These are phyloP conservation scores for Phytophthora citrophthora DNA, from an alignment of 352 stramenopile species.

Conservation along the genomic window DNA sequence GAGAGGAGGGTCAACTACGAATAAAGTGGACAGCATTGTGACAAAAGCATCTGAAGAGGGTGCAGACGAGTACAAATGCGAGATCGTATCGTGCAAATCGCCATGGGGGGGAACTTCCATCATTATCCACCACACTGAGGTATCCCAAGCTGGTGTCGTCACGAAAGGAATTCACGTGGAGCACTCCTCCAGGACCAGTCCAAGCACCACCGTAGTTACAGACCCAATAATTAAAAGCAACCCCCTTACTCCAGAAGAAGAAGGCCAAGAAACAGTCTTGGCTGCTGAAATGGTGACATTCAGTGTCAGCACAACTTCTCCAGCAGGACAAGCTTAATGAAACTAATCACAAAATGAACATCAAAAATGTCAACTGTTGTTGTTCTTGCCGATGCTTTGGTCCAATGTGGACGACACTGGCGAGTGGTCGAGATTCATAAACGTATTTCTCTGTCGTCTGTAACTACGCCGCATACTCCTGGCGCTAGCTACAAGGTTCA, in stretches of 20 bases:
- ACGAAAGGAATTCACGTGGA: constrained; percentile 37
- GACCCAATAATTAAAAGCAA: constrained; percentile 14
- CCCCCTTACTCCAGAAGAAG: constrained; percentile 31
- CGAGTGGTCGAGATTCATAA: constrained; percentile 29
- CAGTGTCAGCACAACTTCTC: constrained; percentile 17
- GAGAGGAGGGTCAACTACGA: constrained; percentile 29
- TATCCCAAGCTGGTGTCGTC: constrained; percentile 51
- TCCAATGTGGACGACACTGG: constrained; percentile 21
- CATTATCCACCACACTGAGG: constrained; percentile 51
- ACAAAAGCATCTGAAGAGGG: constrained; percentile 41
- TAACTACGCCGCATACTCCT: background rate
- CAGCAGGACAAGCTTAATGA: constrained; percentile 1
- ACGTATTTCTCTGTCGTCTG: constrained; percentile 8
- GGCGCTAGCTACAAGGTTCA: background rate
- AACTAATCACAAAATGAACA: constrained; percentile 3
- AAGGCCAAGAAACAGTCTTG: constrained; percentile 36
- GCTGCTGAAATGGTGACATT: constrained; percentile 46
- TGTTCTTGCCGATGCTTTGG: constrained; percentile 19
- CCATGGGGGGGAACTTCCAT: constrained; percentile 32
- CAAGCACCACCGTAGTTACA: background rate
- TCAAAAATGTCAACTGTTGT: constrained; percentile 36
- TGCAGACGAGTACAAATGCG: constrained; percentile 62
- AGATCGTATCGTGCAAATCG: constrained; percentile 57
- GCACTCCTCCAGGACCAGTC: constrained; percentile 2
- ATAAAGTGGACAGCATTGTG: constrained; percentile 48